Base-by-base conservation (phyloP, 2,329 filamentous ascomycete genomes). In the Colletotrichum sp. region DNA sequence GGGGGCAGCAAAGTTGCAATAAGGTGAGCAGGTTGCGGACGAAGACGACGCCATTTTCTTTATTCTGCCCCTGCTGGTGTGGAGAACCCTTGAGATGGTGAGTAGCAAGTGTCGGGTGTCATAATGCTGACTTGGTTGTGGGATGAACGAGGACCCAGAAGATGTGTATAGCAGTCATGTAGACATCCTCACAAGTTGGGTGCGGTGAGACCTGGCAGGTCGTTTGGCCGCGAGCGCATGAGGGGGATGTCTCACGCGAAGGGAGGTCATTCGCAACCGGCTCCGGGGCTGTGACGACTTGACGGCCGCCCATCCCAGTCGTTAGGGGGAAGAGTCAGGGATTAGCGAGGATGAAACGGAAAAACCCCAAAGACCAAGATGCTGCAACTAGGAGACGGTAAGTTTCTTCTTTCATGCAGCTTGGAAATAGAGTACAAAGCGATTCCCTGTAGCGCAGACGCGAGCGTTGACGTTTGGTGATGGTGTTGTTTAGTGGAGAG, bases 141-240 rank as follows among this genome's bases (percentile, higher is more conserved):
- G 67, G 71, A 71, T 61, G 28, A 48, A 75, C 71, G 71, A 34
- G 48, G 60, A 36, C 48, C 65, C 65, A 65, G 57, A 48, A 74
- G 70, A 57, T 69, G 48, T 27, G 57, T 39, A 48, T 30, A 55
- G 64, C 59, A 69, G 74, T 75, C 74, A 76, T 76, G 71, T 76
- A 75, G 60, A 74, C 66, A 44, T 36, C 52, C 74, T 75, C 74
- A 66, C 71, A 75, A 71, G 36, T 76, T 76, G 36, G 36, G 71
- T 63, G 71, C 32, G 67, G 72, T 76, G 39, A 76, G 74, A 76
- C 74, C 61, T 68, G 52, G 25, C 22, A 75, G 48, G 74, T 75
- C 74, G 74, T 68, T 75, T 68, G 70, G 72, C 68, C 25, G 44
- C 36, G 72, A 74, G 71, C 71, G 74, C 74, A 76, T 76, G 74